Conservation (phyloP, 2,329 filamentous ascomycete genomes). For the Calonectria hawksworthii region DNA sequence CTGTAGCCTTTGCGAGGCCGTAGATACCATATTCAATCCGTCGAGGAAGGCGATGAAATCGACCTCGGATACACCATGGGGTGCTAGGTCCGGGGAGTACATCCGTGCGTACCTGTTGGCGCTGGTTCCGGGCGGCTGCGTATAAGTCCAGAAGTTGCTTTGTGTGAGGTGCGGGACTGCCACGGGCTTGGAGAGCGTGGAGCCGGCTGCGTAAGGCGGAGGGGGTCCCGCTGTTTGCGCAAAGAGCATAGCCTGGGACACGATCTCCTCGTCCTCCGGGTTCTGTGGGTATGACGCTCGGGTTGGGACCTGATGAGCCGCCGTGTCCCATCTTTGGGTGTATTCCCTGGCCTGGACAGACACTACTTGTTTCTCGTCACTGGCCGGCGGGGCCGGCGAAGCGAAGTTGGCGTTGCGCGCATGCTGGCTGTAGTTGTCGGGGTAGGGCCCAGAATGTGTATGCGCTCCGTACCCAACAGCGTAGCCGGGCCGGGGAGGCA, state of each 20-base stretch:
- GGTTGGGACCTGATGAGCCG: neutral
- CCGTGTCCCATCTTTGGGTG: neutral
- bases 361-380: neutral
- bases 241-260: neutral
- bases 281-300: neutral
- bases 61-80: neutral
- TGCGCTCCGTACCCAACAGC: neutral
- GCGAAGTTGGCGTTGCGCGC: neutral
- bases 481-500: neutral
- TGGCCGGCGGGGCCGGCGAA: neutral
- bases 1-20: neutral
- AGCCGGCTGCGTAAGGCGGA: neutral
- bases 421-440: neutral
- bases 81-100: neutral
- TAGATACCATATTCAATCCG: neutral
- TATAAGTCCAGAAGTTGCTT: neutral
- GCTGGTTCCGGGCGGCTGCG: neutral
- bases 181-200: neutral
- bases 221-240: neutral
- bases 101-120: neutral
- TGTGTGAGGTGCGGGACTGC: slow-evolving; percentile 1
- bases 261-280: neutral
- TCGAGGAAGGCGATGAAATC: slow-evolving; percentile 1
- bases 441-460: neutral
- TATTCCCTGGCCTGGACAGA: neutral